Evolutionary conservation across 208 protist genomes (phyloP).

Genomic region (Trypanosoma mega): DNA sequence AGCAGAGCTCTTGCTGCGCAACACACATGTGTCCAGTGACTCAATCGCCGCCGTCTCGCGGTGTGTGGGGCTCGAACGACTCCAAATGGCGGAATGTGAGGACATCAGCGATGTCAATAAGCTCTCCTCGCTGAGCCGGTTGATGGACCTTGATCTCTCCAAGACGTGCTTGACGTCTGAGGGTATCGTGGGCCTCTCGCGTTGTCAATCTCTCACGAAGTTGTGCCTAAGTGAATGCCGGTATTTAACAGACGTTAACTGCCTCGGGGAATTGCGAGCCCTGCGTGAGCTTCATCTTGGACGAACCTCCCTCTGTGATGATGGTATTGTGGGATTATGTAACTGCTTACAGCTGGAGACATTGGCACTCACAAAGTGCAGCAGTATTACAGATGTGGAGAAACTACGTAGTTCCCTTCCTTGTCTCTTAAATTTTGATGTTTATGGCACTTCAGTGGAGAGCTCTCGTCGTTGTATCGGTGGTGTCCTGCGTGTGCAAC

Average conservation of each 20-base stretch:
- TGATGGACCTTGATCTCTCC: slow-evolving; percentile 54
- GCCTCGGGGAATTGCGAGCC: slow-evolving; percentile 35
- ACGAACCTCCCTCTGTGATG: slow-evolving; percentile 44
- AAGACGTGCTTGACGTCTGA: slow-evolving; percentile 54
- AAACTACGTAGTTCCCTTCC: slow-evolving; percentile 38
- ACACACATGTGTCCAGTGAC: slow-evolving; percentile 45
- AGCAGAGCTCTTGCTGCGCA: slow-evolving; percentile 43
- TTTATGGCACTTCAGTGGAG: slow-evolving; percentile 78
- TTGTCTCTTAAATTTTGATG: slow-evolving; percentile 67
- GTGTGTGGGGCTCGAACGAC: slow-evolving; percentile 38
- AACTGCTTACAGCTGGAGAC: slow-evolving; percentile 50
- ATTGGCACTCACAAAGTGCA: slow-evolving; percentile 67
- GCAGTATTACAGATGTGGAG: slow-evolving; percentile 43
- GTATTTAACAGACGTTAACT: slow-evolving; percentile 61
- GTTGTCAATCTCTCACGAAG: slow-evolving; percentile 37
- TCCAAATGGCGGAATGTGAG: slow-evolving; percentile 49
- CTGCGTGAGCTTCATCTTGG: slow-evolving; percentile 61
- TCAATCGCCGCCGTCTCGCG: slow-evolving; percentile 35
- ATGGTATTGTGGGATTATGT: slow-evolving; percentile 44
- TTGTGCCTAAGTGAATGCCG: slow-evolving; percentile 67
- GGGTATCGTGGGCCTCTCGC: slow-evolving; percentile 50
- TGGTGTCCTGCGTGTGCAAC: slow-evolving; percentile 44
- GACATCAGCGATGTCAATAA: slow-evolving; percentile 55
- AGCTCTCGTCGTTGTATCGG: slow-evolving; percentile 31
- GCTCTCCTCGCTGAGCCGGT: slow-evolving; percentile 31